Conservation (phyloP, 2,329 filamentous ascomycete genomes). For the Aspergillus udagawae region DNA sequence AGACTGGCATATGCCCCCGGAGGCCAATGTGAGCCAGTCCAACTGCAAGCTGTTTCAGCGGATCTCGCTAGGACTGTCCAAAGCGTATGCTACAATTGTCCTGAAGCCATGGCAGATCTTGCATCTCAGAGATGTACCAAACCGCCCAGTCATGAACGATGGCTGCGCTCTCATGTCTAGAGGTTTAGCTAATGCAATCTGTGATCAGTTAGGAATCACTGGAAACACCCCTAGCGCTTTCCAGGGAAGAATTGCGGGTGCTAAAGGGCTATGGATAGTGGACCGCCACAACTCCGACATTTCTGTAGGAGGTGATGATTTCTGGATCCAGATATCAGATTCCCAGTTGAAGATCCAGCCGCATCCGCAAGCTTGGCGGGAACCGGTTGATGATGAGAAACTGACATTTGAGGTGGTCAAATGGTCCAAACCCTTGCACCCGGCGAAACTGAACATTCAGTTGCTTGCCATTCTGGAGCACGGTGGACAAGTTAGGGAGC, state of each 20-base stretch:
- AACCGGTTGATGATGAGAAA: conserved; percentile 38
- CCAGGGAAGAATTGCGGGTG: conserved; percentile 56
- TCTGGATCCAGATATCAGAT: conserved; percentile 55
- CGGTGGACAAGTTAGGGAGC: conserved; percentile 42
- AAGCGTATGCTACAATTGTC: conserved; percentile 38
- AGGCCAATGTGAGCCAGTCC: conserved; percentile 33
- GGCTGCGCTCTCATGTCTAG: conserved; percentile 55
- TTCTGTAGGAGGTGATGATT: conserved; percentile 24
- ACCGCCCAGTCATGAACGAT: conserved; percentile 43
- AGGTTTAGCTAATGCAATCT: conserved; percentile 46
- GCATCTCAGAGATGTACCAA: conserved; percentile 25
- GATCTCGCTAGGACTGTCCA: conserved; percentile 41
- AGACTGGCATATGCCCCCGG: conserved; percentile 43
- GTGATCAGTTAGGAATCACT: conserved; percentile 39
- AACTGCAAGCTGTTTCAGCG: conserved; percentile 46
- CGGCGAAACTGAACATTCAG: conserved; percentile 49
- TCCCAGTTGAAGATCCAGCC: conserved; percentile 56
- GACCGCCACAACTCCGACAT: conserved; percentile 35
- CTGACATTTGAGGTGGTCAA: conserved; percentile 56
- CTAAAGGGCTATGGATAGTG: conserved; percentile 61
- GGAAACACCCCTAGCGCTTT: conserved; percentile 48
- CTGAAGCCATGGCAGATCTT: conserved; percentile 37
- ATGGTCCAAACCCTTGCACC: conserved; percentile 42
- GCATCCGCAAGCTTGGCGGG: conserved; percentile 34
- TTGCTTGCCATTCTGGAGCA: conserved; percentile 55